phyloP scores from a whole-genome alignment of 768 basidiomycete genomes.

The Tephrocybe sp. region DNA sequence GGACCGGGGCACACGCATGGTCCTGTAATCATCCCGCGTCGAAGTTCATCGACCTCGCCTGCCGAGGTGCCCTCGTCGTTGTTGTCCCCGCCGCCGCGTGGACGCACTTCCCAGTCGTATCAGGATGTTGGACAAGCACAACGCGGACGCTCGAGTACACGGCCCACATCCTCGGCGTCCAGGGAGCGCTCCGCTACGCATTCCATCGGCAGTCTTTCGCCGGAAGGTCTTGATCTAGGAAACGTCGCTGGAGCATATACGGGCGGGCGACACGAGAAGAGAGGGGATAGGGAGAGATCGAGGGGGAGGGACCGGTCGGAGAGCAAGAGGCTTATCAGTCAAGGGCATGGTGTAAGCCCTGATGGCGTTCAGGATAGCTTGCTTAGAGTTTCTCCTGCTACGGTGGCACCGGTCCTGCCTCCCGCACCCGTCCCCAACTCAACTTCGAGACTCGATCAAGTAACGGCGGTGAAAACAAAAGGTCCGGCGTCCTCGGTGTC shows the following conservation, averaged over 20 bases:
- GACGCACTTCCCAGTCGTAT: conserved; percentile 24
- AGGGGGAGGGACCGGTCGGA: conserved; percentile 45
- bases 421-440: background rate
- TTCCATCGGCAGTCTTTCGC: conserved; percentile 28
- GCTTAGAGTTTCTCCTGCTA: conserved; percentile 17
- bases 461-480: conserved; percentile 8
- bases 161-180: conserved; percentile 54
- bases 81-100: conserved; percentile 27
- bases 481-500: conserved; percentile 17
- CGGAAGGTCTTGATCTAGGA: conserved; percentile 22
- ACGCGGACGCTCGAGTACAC: conserved; percentile 57
- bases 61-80: conserved; percentile 19
- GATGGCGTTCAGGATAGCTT: conserved; percentile 31
- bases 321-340: conserved; percentile 29
- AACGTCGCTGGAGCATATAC: conserved; percentile 27
- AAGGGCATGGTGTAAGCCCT: conserved; percentile 34
- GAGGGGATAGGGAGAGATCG: conserved; percentile 23
- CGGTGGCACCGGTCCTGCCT: conserved; percentile 3
- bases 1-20: conserved; percentile 21
- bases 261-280: conserved; percentile 32
- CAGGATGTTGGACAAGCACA: conserved; percentile 21
- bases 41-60: conserved; percentile 22
- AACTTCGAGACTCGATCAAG: conserved; percentile 3
- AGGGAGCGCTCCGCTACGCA: conserved; percentile 33
- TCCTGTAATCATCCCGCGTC: conserved; percentile 12